Evolutionary conservation across 2,329 filamentous ascomycete genomes (phyloP).

Genomic region (Paraphoma chrysanthemicola): DNA sequence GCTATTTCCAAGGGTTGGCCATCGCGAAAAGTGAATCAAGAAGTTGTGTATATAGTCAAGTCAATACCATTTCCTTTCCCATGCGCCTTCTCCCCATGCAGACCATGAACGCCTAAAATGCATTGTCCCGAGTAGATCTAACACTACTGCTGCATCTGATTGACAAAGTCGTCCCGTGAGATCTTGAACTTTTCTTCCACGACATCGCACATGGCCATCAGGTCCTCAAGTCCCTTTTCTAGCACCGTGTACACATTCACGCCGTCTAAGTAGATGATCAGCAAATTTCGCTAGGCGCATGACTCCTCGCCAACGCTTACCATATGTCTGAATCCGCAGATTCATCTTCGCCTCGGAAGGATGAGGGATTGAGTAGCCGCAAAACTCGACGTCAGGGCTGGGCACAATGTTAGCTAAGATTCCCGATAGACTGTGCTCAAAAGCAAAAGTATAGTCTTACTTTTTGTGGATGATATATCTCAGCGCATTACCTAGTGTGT

Average conservation of each 20-base stretch:
- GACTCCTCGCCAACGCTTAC: constrained; percentile 57
- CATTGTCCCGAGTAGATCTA: constrained; percentile 12
- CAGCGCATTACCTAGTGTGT: constrained; percentile 93
- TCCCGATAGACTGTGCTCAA: background rate
- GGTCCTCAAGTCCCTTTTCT: constrained; percentile 85
- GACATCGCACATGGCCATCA: constrained; percentile 92
- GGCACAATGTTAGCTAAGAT: constrained; percentile 1
- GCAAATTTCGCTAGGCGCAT: background rate
- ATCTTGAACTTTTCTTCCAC: constrained; percentile 87
- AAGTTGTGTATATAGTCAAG: constrained; percentile 42
- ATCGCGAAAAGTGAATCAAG: background rate
- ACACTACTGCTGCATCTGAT: constrained; percentile 36
- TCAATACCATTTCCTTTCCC: constrained; percentile 45
- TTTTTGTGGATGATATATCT: constrained; percentile 99
- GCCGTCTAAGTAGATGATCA: constrained; percentile 63
- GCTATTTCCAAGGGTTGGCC: constrained; percentile 2
- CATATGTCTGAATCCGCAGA: constrained; percentile 94
- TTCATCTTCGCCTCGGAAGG: constrained; percentile 98
- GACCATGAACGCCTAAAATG: constrained; percentile 43
- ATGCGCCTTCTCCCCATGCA: constrained; percentile 29
- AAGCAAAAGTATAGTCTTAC: constrained; percentile 58
- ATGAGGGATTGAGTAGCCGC: constrained; percentile 96
- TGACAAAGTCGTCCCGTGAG: constrained; percentile 68
- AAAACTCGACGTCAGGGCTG: constrained; percentile 96
- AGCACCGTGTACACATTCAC: constrained; percentile 84